Evolutionary conservation across 139 green algal genomes (phyloP), one percentile per base, ranked within the genome.

Genomic region (Micractinium conductrix): DNA sequence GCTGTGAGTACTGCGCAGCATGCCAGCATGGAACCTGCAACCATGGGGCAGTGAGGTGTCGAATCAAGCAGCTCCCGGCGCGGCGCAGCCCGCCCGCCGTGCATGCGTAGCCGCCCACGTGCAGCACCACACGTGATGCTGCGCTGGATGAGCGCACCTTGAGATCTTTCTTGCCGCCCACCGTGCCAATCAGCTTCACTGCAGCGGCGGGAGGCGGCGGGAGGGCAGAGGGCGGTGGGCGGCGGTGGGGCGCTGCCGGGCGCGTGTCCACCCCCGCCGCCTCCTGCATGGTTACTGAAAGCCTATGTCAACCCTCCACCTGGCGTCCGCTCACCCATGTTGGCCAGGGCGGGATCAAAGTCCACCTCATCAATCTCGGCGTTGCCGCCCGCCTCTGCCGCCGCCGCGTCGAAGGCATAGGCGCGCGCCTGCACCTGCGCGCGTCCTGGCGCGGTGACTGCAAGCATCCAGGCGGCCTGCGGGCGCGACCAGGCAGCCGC

Each of bases 111-210:
- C n/a, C n/a, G n/a, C n/a, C n/a, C n/a, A n/a, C n/a, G n/a, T n/a
- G n/a, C n/a, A n/a, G n/a, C n/a, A n/a, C n/a, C n/a, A n/a, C n/a
- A n/a, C n/a, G n/a, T n/a, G n/a, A n/a, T n/a, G n/a, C n/a, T n/a
- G n/a, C n/a, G n/a, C n/a, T n/a, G n/a, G n/a, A n/a, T n/a, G n/a
- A n/a, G n/a, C n/a, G n/a, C n/a, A n/a, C n/a, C n/a, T n/a, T n/a
- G 17, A 89, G 45, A 16, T 89, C 80, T 38, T 58, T 53, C 55
- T 88, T 88, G 42, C 37, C 38, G 58, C 85, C 85, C 50, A 89
- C 58, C 42, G 48, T 60, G 38, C 85, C 85, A 19, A 89, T 88
- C 9, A 89, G 53, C 37, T 38, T 42, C 55, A 82, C 76, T 82
- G 76, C 58, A 2, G 21, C 35, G 45, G 10, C 4, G 48, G 45